A percentile compares a stretch with the other conserved stretches of the same genome.
Evolutionary conservation across 106 monocot species (phyloP).

Genomic region (Dioscorea zingiberensis): DNA sequence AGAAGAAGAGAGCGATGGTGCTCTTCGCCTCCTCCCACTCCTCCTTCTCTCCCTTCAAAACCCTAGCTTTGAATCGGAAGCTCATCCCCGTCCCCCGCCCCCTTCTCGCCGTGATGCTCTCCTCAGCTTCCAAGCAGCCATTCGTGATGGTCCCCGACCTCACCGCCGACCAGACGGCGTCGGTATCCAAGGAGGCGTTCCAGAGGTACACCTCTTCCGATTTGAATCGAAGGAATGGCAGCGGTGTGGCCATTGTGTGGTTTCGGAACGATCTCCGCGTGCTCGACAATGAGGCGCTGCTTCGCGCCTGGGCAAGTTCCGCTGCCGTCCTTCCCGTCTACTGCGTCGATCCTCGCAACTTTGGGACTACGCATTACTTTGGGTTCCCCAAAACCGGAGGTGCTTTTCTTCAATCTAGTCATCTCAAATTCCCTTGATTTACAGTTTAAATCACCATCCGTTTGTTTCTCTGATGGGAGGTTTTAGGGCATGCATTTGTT

Average conservation of each 20-base stretch:
- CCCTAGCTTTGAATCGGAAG: not conserved
- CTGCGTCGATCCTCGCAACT: slow-evolving; percentile 75
- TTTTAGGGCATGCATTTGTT: too few relatives aligned
- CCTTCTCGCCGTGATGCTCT: slow-evolving; percentile 10
- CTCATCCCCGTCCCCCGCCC: slow-evolving; percentile 5
- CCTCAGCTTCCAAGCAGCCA: slow-evolving; percentile 1
- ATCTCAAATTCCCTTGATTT: too few relatives aligned
- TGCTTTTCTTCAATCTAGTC: slow-evolving; percentile 1
- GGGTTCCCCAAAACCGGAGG: slow-evolving; percentile 92
- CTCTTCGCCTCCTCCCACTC: slow-evolving; percentile 5
- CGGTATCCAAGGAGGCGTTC: slow-evolving; percentile 35
- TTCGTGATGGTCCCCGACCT: slow-evolving; percentile 45
- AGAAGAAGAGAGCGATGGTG: not conserved
- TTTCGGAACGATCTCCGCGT: slow-evolving; percentile 87
- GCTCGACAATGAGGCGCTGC: slow-evolving; percentile 74
- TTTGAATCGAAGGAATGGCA: slow-evolving; percentile 35
- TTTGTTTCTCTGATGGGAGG: too few relatives aligned
- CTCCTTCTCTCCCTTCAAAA: slow-evolving; percentile 10
- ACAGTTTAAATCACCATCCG: too few relatives aligned
- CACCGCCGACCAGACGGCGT: slow-evolving; percentile 21
- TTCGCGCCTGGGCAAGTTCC: slow-evolving; percentile 55
- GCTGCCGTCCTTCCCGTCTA: slow-evolving; percentile 68
- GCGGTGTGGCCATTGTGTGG: slow-evolving; percentile 80
- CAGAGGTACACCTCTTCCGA: slow-evolving; percentile 22
- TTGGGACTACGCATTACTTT: slow-evolving; percentile 58